Conservation (phyloP, 305 asterid species). For the Ajuga reptans region DNA sequence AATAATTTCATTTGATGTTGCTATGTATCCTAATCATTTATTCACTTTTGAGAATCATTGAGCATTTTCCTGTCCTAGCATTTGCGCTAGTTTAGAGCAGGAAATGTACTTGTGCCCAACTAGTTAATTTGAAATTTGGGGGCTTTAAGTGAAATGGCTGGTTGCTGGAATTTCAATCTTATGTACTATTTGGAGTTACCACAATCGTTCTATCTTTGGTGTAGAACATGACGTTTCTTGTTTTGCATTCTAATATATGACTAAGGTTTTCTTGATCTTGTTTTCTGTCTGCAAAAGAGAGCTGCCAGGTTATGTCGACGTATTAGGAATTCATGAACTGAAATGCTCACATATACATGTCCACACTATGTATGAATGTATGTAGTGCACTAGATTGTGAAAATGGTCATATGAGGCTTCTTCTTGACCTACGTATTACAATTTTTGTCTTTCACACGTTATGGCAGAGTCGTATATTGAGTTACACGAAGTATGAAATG, state of each 20-base stretch:
- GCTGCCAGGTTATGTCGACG: neutral
- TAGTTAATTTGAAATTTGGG: neutral
- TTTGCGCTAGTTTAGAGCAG: too few relatives aligned
- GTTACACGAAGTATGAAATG: conserved; percentile 88
- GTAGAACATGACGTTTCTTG: neutral
- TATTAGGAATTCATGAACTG: neutral
- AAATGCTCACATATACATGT: neutral
- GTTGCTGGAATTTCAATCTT: neutral
- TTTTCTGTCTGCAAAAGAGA: neutral
- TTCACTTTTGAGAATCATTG: too few relatives aligned
- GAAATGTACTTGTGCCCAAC: too few relatives aligned
- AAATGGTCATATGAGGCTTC: neutral
- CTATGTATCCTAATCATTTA: too few relatives aligned
- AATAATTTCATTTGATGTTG: too few relatives aligned
- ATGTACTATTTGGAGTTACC: neutral
- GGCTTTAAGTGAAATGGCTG: neutral
- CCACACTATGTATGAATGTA: neutral
- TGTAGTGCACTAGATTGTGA: neutral
- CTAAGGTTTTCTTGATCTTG: neutral
- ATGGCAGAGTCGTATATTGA: conserved; percentile 66
- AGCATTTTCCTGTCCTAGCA: too few relatives aligned
- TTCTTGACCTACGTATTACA: neutral
- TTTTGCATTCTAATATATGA: neutral
- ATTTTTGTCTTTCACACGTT: conserved; percentile 8
- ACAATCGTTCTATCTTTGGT: neutral